Evolutionary conservation across 805 yeast species (phyloP).

Genomic region (Candida stauntonica): DNA sequence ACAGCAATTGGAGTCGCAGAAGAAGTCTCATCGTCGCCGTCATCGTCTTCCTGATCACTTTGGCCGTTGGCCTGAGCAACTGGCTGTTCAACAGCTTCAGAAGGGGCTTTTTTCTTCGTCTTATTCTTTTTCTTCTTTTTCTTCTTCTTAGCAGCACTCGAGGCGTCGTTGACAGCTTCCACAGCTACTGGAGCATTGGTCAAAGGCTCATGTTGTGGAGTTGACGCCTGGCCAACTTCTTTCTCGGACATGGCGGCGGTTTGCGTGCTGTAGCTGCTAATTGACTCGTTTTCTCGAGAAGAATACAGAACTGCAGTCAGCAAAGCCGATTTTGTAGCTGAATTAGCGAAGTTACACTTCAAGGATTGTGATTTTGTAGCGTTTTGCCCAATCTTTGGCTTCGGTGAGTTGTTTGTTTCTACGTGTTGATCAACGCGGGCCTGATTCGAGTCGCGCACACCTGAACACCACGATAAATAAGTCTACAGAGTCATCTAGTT

Average conservation of each 20-base stretch:
- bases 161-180: not conserved
- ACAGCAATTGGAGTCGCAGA: too few relatives aligned
- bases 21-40: too few relatives aligned
- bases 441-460: too few relatives aligned
- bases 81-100: not conserved
- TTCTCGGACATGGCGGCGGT: slow-evolving; percentile 7
- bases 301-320: not conserved
- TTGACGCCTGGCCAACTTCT: slow-evolving; percentile 1
- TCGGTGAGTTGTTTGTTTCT: too few relatives aligned
- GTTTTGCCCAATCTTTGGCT: too few relatives aligned
- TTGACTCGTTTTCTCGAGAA: too few relatives aligned
- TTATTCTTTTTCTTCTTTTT: slow-evolving; percentile 10
- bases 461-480: not conserved
- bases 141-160: slow-evolving; percentile 5
- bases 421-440: too few relatives aligned
- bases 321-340: too few relatives aligned
- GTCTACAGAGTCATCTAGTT: not conserved
- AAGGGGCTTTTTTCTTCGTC: slow-evolving; percentile 6
- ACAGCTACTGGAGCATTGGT: not conserved
- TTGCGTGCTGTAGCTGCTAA: not conserved
- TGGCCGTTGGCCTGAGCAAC: not conserved
- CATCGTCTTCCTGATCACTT: not conserved
- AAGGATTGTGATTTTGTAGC: not conserved
- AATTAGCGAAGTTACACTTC: too few relatives aligned
- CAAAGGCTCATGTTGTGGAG: not conserved